Base-by-base conservation (phyloP, 768 basidiomycete species). In the Sarcodon aspratus region DNA sequence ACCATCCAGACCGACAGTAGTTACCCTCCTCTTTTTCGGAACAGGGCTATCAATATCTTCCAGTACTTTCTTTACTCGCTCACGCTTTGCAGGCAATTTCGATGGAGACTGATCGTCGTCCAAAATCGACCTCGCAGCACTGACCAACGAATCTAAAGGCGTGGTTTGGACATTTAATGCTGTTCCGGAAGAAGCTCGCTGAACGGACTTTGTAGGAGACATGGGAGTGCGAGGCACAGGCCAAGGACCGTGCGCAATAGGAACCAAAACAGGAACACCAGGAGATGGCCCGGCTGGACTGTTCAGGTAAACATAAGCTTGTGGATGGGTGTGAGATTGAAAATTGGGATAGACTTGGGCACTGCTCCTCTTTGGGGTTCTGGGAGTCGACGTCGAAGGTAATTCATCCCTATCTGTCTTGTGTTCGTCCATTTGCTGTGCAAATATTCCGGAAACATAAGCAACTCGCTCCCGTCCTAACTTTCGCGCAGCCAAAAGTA, bases 401-500 rank as follows among this genome's bases (percentile, higher is more conserved):
- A 27, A 27, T 13, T 42, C 40, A 42, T 42, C 40, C 17, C 13
- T 15, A 38, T 13, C 13, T 17, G 40, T 42, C 21, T 27, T 27
- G 21, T 27, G 21, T 27, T 27, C 21, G 21, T 27, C 21, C 21
- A 27, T 27, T 27, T 27, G 21, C 21, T 27, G 21, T 27, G 21
- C 21, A 27, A 27, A 27, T 27, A 42, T 13, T 27, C 40, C 59
- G 4, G 40, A 42, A 9, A 42, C 17, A 8, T 42, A 27, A 2
- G 71, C 71, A 0, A 78, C 74, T 7, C 84, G 75, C 48, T 78
- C 70, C 33, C 76, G 73, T 4, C 85, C 85, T 3, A 86, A 70
- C 47, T 68, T 79, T n/a, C 82, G 75, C 8, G 83, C 80, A 3
- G 85, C 85, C 10, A 84, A 66, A 1, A 89, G 68, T 9, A 87